Conservation (phyloP, 2,329 filamentous ascomycete genomes). For the Clarireedia homoeocarpa region DNA sequence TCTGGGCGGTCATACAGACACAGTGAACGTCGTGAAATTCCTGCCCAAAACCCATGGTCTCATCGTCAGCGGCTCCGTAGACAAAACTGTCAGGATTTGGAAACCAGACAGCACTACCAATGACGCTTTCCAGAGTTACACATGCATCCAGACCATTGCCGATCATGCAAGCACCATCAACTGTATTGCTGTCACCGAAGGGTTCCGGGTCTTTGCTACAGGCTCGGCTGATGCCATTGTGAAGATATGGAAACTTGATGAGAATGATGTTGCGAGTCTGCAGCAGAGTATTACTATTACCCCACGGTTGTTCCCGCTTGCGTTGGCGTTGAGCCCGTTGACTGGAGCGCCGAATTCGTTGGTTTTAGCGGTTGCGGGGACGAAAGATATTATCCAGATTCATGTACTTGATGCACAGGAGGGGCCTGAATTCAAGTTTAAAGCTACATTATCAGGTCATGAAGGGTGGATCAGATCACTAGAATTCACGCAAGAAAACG, state of each 20-base stretch:
- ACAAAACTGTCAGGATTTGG: conserved; percentile 74
- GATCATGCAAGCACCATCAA: conserved; percentile 70
- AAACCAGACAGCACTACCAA: conserved; percentile 29
- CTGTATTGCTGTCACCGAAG: conserved; percentile 41
- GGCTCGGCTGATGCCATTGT: conserved; percentile 74
- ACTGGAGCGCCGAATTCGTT: conserved; percentile 42
- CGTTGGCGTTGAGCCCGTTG: conserved; percentile 60
- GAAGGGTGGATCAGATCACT: conserved; percentile 92
- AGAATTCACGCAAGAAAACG: conserved; percentile 61
- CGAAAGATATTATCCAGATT: conserved; percentile 72
- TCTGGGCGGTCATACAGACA: conserved; percentile 67
- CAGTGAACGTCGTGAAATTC: conserved; percentile 79
- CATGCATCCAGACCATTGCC: conserved; percentile 45
- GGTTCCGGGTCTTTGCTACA: conserved; percentile 53
- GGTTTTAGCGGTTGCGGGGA: conserved; percentile 79
- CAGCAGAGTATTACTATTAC: conserved; percentile 64
- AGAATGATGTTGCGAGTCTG: conserved; percentile 39
- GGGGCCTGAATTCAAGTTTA: conserved; percentile 52
- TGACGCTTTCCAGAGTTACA: conserved; percentile 25
- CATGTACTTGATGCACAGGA: conserved; percentile 48
- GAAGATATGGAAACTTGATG: conserved; percentile 58
- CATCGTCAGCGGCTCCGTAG: conserved; percentile 74
- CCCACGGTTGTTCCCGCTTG: conserved; percentile 76
- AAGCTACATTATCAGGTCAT: conserved; percentile 76
- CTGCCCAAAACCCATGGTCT: conserved; percentile 48